These are phyloP conservation scores for Letharia columbiana DNA, from an alignment of 495 filamentous ascomycete species.

Conservation along the genomic window DNA sequence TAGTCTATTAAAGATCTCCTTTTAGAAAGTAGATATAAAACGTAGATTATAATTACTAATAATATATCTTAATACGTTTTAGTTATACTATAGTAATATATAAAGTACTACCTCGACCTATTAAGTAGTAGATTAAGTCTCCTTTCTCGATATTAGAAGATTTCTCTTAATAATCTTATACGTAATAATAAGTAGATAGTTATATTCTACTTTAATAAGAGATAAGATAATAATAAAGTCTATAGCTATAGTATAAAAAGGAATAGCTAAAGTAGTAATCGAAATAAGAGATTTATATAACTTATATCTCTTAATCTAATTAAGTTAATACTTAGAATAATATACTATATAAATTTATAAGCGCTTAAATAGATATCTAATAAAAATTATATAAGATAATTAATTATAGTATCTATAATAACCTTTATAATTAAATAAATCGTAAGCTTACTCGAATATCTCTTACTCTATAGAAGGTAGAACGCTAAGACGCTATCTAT, in stretches of 20 bases:
- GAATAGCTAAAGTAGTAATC: neutral
- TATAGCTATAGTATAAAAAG: neutral
- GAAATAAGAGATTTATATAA: neutral
- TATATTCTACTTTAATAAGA: too few relatives aligned
- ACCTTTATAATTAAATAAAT: neutral
- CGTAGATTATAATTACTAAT: fast-evolving
- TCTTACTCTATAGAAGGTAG: too few relatives aligned
- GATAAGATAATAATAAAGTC: neutral
- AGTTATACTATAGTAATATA: too few relatives aligned
- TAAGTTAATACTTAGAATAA: slow-evolving; percentile 2
- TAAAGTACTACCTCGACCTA: too few relatives aligned
- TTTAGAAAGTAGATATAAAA: too few relatives aligned
- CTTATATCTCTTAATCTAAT: neutral
- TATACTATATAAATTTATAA: neutral
- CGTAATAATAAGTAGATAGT: too few relatives aligned
- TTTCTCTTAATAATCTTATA: too few relatives aligned
- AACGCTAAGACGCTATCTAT: neutral
- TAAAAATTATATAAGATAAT: slow-evolving; percentile 2
- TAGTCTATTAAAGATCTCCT: too few relatives aligned
- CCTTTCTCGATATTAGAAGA: too few relatives aligned
- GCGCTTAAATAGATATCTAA: slow-evolving; percentile 2
- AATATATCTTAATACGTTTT: too few relatives aligned
- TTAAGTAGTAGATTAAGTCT: too few relatives aligned
- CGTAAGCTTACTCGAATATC: neutral
- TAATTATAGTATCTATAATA: neutral